Conservation (phyloP, 345 rosid species). For the Moricandia arvensis region DNA sequence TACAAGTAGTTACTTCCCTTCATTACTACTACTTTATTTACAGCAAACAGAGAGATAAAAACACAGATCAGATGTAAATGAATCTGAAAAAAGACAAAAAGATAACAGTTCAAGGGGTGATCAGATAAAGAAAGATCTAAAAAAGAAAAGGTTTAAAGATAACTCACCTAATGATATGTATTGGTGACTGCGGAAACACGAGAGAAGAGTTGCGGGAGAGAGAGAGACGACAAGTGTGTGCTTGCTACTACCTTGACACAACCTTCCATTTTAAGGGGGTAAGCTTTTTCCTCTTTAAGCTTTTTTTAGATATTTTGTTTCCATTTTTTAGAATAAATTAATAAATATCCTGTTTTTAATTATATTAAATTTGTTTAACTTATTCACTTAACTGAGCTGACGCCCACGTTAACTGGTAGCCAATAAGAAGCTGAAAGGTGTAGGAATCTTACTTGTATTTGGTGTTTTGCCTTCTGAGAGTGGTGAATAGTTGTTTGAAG, state of each 20-base stretch:
- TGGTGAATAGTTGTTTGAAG: neutral
- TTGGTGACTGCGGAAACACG: slow-evolving; percentile 6
- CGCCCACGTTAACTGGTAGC: neutral
- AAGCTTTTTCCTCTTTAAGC: neutral
- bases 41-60: neutral
- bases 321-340: neutral
- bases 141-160: neutral
- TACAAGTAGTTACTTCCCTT: neutral
- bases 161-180: neutral
- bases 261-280: slow-evolving; percentile 33
- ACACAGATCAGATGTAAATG: slow-evolving; percentile 2
- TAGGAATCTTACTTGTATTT: neutral
- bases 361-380: neutral
- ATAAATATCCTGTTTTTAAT: neutral
- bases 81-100: neutral
- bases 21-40: neutral
- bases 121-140: slow-evolving; percentile 27
- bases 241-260: slow-evolving; percentile 24
- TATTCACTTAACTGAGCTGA: neutral
- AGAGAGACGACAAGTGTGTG: slow-evolving; percentile 40
- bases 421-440: neutral
- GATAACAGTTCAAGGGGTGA: neutral
- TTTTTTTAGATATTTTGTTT: neutral
- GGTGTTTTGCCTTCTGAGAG: neutral
- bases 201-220: slow-evolving; percentile 15